Evolutionary conservation across 2,329 filamentous ascomycete species (phyloP), one percentile per base, ranked within the genome.

Genomic region (Fusarium tjaetaba): DNA sequence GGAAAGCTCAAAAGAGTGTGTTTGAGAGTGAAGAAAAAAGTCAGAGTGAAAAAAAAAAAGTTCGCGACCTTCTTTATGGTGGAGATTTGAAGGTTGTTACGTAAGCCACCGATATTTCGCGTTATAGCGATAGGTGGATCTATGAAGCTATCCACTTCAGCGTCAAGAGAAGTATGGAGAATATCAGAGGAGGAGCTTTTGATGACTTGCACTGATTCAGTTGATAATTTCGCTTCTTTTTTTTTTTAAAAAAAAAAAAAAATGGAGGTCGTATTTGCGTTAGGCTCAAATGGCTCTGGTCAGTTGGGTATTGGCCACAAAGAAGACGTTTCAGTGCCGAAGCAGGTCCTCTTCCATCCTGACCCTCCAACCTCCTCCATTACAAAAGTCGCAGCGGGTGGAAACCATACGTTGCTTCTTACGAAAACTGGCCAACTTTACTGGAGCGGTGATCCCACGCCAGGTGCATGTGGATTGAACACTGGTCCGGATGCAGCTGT

Each of bases 321-420:
- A 69, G 90, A 94, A 79, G 93, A 95, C 77, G 89, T 93, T 53
- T 92, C 91, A 3, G 84, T 89, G 0, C 92, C 92, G 4, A 89
- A 91, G 71, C 85, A 84, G 70, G 90, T 89, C 71, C 76, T 88
- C n/a, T 92, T 94, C 80, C 79, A 84, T 11, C 81, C 84, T 5
- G 79, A 81, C 20, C 77, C 79, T 56, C 79, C 82, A 41, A 74
- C 78, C 34, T 79, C 83, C 20, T 77, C 80, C 32, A 80, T 87
- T 62, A 74, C 79, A 58, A 81, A 80, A 46, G 80, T 87, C 15
- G 84, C 84, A 26, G 86, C 94, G 13, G 96, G 96, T 8, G 95
- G 95, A 3, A 98, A 98, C 78, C 96, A 98, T 81, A 97, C 94
- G 0, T 83, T 98, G 8, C 80, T 97, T 15, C 84, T 95, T 16